phyloP scores from a whole-genome alignment of 192 early-diverging fungal genomes.

The Backusella westeae region DNA sequence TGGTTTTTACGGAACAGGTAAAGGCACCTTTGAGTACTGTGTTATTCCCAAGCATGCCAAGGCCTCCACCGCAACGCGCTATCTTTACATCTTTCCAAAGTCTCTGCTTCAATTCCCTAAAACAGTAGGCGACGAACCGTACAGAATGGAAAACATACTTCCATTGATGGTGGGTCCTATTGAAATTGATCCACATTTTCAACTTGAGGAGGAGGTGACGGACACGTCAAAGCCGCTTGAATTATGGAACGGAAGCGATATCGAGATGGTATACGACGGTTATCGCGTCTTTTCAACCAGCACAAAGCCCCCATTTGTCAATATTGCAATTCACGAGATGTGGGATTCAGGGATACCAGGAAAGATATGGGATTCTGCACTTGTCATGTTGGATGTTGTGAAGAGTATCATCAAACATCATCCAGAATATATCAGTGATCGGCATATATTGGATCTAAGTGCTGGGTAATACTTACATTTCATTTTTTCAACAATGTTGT shows the following conservation, averaged over 20 bases:
- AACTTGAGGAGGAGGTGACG: not conserved
- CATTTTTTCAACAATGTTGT: not conserved
- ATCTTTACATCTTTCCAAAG: not conserved
- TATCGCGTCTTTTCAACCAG: slow-evolving; percentile 14
- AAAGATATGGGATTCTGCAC: slow-evolving; percentile 51
- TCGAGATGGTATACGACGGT: slow-evolving; percentile 15
- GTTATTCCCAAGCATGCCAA: not conserved
- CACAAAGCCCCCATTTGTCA: not conserved
- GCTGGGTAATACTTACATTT: slow-evolving; percentile 30
- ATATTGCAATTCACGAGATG: slow-evolving; percentile 34
- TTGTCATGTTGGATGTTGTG: slow-evolving; percentile 39
- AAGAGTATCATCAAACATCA: slow-evolving; percentile 15
- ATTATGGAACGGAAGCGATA: not conserved
- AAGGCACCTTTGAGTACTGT: slow-evolving; percentile 30
- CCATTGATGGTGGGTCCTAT: slow-evolving; percentile 20
- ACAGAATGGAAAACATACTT: slow-evolving; percentile 17
- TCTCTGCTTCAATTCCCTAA: slow-evolving; percentile 8
- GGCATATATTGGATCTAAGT: slow-evolving; percentile 47
- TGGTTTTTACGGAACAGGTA: slow-evolving; percentile 21
- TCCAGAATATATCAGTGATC: slow-evolving; percentile 29
- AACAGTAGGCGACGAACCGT: not conserved
- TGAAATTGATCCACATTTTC: not conserved
- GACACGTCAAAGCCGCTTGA: slow-evolving; percentile 1
- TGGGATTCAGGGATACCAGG: slow-evolving; percentile 47
- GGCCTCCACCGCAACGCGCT: not conserved